Evolutionary conservation across 176 grass and related monocot genomes (phyloP).

Genomic region (barley (Hordeum vulgare)): MorexV3_pseudomolecules_assembly NC_058522.1:419784761-419785260

Average conservation of each 20-base stretch:
- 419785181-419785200: no score
- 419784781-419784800: no score
- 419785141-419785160: no score
- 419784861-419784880: background rate
- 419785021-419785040: background rate
- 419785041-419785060: background rate
- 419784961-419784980: background rate
- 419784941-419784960: background rate
- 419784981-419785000: background rate
- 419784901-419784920: conserved; percentile 8
- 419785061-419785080: background rate
- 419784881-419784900: background rate
- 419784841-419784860: background rate
- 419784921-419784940: background rate
- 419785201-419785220: no score
- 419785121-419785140: no score
- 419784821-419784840: background rate
- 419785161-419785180: no score
- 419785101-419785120: no score
- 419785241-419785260: no score
- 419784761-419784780: background rate
- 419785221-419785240: no score
- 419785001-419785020: background rate
- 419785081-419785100: background rate
- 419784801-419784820: no score